Evolutionary conservation across 176 grass and related monocot species (phyloP).

Genomic region (Microstegium vimineum): DNA sequence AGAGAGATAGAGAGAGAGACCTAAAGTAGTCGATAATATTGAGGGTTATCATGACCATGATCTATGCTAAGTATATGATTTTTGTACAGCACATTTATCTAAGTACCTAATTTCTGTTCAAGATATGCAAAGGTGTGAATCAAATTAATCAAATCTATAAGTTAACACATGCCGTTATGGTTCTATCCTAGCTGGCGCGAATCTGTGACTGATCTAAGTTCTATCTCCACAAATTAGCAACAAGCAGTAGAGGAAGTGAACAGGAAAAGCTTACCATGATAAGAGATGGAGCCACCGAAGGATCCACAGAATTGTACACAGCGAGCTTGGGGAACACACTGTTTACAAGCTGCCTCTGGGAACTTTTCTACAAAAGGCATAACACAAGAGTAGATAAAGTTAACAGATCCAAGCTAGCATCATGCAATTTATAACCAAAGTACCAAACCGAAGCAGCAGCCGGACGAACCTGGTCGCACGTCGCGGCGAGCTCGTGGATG

Average conservation of each 20-base stretch:
- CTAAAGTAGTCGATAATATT: not conserved
- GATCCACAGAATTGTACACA: constrained; percentile 99
- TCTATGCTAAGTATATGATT: not conserved
- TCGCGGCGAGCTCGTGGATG: constrained; percentile 95
- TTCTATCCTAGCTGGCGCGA: not conserved
- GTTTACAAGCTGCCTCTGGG: constrained; percentile 87
- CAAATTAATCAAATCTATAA: not conserved
- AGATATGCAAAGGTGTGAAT: not conserved
- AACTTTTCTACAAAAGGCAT: constrained; percentile 71
- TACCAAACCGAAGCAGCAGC: constrained; percentile 19
- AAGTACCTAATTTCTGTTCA: constrained; percentile 11
- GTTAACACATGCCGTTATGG: not conserved
- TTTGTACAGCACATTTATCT: not conserved
- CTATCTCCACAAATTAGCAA: not conserved
- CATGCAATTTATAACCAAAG: constrained; percentile 26
- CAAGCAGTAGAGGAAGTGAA: constrained; percentile 2
- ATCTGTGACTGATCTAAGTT: not conserved
- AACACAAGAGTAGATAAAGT: constrained; percentile 27
- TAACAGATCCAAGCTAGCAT: constrained; percentile 41
- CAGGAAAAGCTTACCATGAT: constrained; percentile 64
- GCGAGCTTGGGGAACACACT: constrained; percentile 97
- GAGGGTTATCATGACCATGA: not conserved
- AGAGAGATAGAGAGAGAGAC: not conserved
- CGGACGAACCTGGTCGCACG: constrained; percentile 81
- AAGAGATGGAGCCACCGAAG: constrained; percentile 97